These are phyloP conservation scores for Debaryomyces udenii DNA, from an alignment of 1,139 yeast species.

Conservation along the genomic window DNA sequence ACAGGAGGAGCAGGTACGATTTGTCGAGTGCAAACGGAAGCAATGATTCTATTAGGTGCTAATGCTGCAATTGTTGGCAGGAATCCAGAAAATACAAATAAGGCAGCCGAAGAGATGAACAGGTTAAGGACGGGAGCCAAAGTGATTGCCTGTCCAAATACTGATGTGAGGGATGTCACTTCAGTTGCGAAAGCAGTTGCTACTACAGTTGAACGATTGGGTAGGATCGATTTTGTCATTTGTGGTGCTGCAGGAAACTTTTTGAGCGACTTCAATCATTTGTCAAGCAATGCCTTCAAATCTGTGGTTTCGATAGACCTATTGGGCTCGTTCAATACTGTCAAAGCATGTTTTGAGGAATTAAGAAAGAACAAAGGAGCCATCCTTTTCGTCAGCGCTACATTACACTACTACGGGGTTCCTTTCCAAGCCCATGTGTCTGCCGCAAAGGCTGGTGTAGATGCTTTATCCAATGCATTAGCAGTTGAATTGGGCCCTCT, in stretches of 20 bases:
- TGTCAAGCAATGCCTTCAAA: constrained; percentile 84
- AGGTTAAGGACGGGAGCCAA: constrained; percentile 58
- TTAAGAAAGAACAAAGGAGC: constrained; percentile 68
- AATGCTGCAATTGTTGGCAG: constrained; percentile 86
- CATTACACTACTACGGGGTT: constrained; percentile 83
- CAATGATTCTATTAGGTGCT: constrained; percentile 79
- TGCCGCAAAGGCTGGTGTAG: constrained; percentile 94
- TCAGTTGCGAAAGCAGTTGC: constrained; percentile 64
- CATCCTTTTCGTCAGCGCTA: constrained; percentile 80
- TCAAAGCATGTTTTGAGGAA: constrained; percentile 73
- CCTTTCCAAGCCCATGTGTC: constrained; percentile 87
- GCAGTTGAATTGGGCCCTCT: constrained; percentile 90
- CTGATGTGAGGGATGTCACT: constrained; percentile 74
- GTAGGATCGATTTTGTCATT: constrained; percentile 78
- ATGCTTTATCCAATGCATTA: constrained; percentile 76
- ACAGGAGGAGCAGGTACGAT: constrained; percentile 97
- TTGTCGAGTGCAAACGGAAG: constrained; percentile 85
- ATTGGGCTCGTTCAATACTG: constrained; percentile 84
- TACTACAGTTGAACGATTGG: constrained; percentile 63
- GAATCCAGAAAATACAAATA: constrained; percentile 60
- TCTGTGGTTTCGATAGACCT: constrained; percentile 84
- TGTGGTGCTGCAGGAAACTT: constrained; percentile 98
- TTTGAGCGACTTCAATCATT: constrained; percentile 72
- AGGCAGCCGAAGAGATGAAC: constrained; percentile 68
- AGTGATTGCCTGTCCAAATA: constrained; percentile 67